Evolutionary conservation across 306 rosid genomes (phyloP).

Genomic region (Sicyos baderoa): DNA sequence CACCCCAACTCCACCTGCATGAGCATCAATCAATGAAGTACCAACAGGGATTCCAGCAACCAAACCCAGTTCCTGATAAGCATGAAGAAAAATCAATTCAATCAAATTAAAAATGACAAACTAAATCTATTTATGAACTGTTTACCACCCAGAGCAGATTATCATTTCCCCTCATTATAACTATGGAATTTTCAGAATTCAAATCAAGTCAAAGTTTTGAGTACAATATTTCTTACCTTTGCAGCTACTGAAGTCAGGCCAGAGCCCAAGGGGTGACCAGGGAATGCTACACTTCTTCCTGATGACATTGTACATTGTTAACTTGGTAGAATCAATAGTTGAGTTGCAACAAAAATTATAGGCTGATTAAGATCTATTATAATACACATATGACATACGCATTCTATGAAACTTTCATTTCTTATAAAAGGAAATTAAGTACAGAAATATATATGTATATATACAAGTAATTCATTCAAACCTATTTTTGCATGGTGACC

Average conservation of each 20-base stretch:
- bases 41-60: constrained; percentile 88
- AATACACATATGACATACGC: neutral
- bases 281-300: constrained; percentile 98
- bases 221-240: constrained; percentile 60
- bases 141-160: neutral
- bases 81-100: neutral
- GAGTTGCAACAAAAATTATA: constrained; percentile 6
- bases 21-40: constrained; percentile 89
- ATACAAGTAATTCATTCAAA: constrained; percentile 23
- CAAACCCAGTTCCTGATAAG: constrained; percentile 72
- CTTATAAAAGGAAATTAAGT: neutral
- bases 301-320: constrained; percentile 40
- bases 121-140: neutral
- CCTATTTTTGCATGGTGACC: constrained; percentile 98
- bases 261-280: constrained; percentile 93
- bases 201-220: constrained; percentile 44
- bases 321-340: constrained; percentile 16
- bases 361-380: neutral
- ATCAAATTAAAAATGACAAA: constrained; percentile 26
- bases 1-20: constrained; percentile 96
- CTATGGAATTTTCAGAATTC: constrained; percentile 36
- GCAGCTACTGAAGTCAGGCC: constrained; percentile 89
- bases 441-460: neutral
- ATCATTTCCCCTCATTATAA: neutral
- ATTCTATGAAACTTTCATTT: neutral